A percentile compares a stretch with the other conserved stretches of the same genome.
Conservation (phyloP, 2,329 filamentous ascomycete genomes). For the Xylariaceae sp. region DNA sequence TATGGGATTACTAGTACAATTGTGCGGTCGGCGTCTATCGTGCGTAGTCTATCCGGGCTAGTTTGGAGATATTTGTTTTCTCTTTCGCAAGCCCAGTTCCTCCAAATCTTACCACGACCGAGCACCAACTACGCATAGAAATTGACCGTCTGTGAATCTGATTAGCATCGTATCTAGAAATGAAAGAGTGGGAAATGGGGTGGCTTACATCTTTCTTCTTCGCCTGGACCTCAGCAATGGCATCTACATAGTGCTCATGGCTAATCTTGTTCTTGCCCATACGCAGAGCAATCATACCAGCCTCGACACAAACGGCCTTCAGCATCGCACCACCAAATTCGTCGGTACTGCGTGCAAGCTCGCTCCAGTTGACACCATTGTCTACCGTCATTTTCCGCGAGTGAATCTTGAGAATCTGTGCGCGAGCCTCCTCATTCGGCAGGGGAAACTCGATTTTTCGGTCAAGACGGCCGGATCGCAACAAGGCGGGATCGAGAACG, state of each 20-base stretch:
- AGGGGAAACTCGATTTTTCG: conserved; percentile 98
- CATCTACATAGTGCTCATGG: conserved; percentile 98
- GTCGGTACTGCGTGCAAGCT: conserved; percentile 93
- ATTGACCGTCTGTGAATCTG: conserved; percentile 50
- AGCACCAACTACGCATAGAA: conserved; percentile 37
- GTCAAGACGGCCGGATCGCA: conserved; percentile 89
- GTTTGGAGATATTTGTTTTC: conserved; percentile 10
- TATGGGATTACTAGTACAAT: no score
- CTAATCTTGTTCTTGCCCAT: conserved; percentile 95
- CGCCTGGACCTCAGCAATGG: conserved; percentile 90
- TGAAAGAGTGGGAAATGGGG: not conserved
- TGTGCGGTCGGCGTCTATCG: no score
- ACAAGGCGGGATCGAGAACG: conserved; percentile 85
- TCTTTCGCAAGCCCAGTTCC: conserved; percentile 4
- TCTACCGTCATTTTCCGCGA: conserved; percentile 98
- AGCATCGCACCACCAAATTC: conserved; percentile 97
- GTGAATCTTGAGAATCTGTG: conserved; percentile 96
- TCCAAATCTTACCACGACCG: conserved; percentile 1
- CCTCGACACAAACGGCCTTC: conserved; percentile 98
- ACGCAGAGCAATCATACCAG: conserved; percentile 96
- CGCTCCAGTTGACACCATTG: conserved; percentile 89
- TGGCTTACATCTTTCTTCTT: conserved; percentile 84
- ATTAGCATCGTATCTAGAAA: conserved; percentile 23
- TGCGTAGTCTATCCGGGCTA: conserved; percentile 13
- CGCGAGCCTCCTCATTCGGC: conserved; percentile 94